Conservation (phyloP, 2,329 filamentous ascomycete genomes). For the Ascochyta rabiei region DNA sequence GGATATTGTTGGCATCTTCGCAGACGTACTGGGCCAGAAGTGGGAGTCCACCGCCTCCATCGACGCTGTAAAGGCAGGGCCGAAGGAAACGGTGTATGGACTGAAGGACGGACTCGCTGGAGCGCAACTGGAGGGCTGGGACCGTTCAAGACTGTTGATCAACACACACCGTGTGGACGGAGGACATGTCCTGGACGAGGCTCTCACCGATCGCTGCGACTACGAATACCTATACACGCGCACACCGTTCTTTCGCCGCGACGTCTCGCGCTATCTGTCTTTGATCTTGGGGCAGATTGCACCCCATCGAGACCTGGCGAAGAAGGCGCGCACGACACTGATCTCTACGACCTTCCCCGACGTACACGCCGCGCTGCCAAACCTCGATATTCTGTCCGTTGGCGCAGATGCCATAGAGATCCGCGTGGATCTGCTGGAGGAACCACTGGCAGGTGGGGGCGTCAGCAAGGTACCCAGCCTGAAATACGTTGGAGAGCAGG, state of each 20-base stretch:
- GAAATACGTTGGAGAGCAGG: slow-evolving; percentile 83
- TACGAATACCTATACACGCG: slow-evolving; percentile 87
- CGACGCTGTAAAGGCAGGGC: slow-evolving; percentile 59
- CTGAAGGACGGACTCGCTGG: slow-evolving; percentile 64
- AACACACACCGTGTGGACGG: slow-evolving; percentile 78
- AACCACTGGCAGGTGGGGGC: slow-evolving; percentile 65
- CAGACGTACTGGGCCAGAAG: slow-evolving; percentile 78
- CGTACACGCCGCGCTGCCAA: slow-evolving; percentile 79
- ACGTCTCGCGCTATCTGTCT: slow-evolving; percentile 78
- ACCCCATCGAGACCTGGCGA: slow-evolving; percentile 77
- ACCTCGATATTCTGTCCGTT: slow-evolving; percentile 85
- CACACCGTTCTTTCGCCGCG: slow-evolving; percentile 72
- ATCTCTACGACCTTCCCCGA: slow-evolving; percentile 90
- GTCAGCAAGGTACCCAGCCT: slow-evolving; percentile 74
- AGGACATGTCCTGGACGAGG: slow-evolving; percentile 64
- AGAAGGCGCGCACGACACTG: slow-evolving; percentile 79
- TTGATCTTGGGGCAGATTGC: slow-evolving; percentile 80
- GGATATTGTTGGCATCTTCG: slow-evolving; percentile 74
- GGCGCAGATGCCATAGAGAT: slow-evolving; percentile 86
- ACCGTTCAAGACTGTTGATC: slow-evolving; percentile 68
- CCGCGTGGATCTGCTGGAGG: slow-evolving; percentile 79
- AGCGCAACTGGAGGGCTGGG: slow-evolving; percentile 63
- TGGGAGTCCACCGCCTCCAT: slow-evolving; percentile 65
- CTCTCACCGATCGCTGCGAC: slow-evolving; percentile 72
- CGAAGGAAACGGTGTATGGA: slow-evolving; percentile 71